These are phyloP conservation scores for Bipolaris zeicola DNA, from an alignment of 2,329 filamentous ascomycete species.

Conservation along the genomic window DNA sequence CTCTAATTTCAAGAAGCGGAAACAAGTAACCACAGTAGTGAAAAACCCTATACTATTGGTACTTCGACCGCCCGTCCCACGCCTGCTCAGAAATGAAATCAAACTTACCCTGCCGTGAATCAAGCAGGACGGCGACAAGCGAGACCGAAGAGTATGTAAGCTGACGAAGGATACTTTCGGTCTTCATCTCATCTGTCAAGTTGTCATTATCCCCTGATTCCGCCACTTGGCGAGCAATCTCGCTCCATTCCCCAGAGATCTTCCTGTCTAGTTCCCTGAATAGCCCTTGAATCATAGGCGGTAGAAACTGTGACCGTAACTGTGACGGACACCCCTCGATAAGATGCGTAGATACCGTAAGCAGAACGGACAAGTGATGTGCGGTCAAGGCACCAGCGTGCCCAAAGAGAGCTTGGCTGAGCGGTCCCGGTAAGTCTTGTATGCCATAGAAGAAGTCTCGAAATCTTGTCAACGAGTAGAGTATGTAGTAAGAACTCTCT, in stretches of 20 bases:
- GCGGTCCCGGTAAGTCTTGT: conserved; percentile 76
- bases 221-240: conserved; percentile 62
- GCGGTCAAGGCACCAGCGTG: conserved; percentile 83
- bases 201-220: conserved; percentile 73
- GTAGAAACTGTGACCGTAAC: conserved; percentile 78
- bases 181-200: conserved; percentile 95
- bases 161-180: conserved; percentile 91
- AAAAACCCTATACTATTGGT: neutral
- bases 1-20: neutral
- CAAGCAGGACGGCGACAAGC: conserved; percentile 87
- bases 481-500: conserved; percentile 90
- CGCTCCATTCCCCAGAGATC: conserved; percentile 84
- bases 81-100: neutral
- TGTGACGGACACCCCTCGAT: conserved; percentile 90
- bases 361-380: conserved; percentile 90
- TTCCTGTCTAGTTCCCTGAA: conserved; percentile 88
- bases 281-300: conserved; percentile 78
- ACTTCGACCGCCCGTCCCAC: neutral
- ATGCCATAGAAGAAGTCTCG: conserved; percentile 92
- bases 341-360: conserved; percentile 85
- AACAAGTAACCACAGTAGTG: neutral
- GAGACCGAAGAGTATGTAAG: conserved; percentile 90
- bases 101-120: conserved; percentile 59
- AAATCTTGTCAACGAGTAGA: conserved; percentile 90
- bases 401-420: conserved; percentile 82